Base-by-base conservation (phyloP, 208 protist species). In the Giardia duodenalis region DNA sequence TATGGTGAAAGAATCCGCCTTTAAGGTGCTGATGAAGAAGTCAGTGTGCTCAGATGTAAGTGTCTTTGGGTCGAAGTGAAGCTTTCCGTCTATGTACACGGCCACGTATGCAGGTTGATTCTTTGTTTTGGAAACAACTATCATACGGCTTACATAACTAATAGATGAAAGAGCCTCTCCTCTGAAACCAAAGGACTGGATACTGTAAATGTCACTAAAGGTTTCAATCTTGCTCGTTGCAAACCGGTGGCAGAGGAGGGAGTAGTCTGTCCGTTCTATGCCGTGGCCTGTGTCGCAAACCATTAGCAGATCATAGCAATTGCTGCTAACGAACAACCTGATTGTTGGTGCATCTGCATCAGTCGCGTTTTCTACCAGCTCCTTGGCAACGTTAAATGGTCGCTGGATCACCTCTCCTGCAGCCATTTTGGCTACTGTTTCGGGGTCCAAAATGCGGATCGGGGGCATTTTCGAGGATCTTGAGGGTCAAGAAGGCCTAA, bases 131-230 rank as follows among this genome's bases (percentile, higher is more conserved):
- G 88, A 92, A 10, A 4, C 2, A 30, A 92, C 45, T 30, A 57
- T 42, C 2, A 92, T 45, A 45, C 1, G 44, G 4, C 45, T n/a
- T 2, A 92, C 88, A 45, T 39, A 92, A n/a, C 88, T 92, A 2
- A 92, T 47, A 2, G 10, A 22, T n/a, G 3, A 46, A 1, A 92
- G 88, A 47, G 88, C 88, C 45, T 92, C 88, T 39, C 88, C 88
- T 92, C 88, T 46, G 46, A 92, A 92, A 45, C 88, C 88, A n/a
- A 92, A 92, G 1, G 88, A 47, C 22, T 92, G 45, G 2, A 92
- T n/a, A 30, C 42, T 2, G 19, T 67, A 44, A 1, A 92, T 1
- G 47, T 47, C 88, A 2, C 1, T 30, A 46, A 67, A 92, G 2
- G 39, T 45, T 2, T 4, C 42, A 2, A 92, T 47, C 42, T 92